Evolutionary conservation across 768 basidiomycete species (phyloP).

Genomic region (Pleurotus sapidus): DNA sequence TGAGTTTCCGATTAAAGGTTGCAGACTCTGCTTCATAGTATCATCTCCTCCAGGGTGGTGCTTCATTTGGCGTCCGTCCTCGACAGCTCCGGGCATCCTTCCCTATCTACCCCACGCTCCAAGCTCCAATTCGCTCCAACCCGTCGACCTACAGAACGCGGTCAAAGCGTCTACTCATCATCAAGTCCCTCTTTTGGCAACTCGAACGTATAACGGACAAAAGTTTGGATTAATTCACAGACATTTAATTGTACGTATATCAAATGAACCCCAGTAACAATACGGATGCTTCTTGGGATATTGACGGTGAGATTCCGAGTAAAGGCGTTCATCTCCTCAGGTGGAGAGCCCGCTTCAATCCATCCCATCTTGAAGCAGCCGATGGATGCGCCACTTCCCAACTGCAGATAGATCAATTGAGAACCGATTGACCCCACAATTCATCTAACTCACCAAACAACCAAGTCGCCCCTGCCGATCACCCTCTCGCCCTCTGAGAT

Average conservation of each 20-base stretch:
- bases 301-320: too few species aligned
- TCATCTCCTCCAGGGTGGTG: background rate
- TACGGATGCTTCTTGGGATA: too few species aligned
- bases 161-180: too few species aligned
- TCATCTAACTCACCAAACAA: constrained; percentile 38
- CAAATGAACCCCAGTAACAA: too few species aligned
- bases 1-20: background rate
- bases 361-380: constrained; percentile 10
- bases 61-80: background rate
- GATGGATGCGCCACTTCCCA: constrained; percentile 16
- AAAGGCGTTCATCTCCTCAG: background rate
- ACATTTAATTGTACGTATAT: too few species aligned
- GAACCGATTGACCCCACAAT: background rate
- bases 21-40: background rate
- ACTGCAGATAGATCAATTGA: constrained; percentile 7
- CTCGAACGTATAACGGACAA: too few species aligned
- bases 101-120: background rate
- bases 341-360: constrained; percentile 11
- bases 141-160: too few species aligned
- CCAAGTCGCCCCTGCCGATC: constrained; percentile 46
- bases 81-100: background rate
- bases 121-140: background rate
- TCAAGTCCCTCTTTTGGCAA: too few species aligned
- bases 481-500: constrained; percentile 37
- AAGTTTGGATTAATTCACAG: too few species aligned